Conservation (phyloP, 495 filamentous ascomycete species). For the Polyplosphaeria fusca region DNA sequence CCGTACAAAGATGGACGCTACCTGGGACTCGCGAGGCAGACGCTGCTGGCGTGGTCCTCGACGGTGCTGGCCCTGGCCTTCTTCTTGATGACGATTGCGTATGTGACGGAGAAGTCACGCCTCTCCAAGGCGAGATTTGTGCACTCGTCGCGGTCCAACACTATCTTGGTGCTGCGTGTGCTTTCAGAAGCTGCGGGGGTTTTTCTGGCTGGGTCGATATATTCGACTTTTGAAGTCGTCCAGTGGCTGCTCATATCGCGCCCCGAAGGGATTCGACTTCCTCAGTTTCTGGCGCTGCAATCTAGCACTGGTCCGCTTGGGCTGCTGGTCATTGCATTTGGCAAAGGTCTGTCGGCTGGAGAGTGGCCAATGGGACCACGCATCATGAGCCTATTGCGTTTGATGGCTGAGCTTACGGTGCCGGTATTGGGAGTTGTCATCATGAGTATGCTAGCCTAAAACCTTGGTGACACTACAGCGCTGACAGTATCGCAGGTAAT, state of each 20-base stretch:
- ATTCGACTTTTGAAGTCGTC: slow-evolving; percentile 27
- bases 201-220: slow-evolving; percentile 13
- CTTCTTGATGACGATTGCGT: slow-evolving; percentile 21
- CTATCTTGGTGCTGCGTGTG: slow-evolving; percentile 14
- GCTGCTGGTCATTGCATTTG: slow-evolving; percentile 9
- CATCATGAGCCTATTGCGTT: slow-evolving; percentile 11
- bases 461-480: background rate
- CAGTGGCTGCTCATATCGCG: slow-evolving; percentile 27
- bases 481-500: slow-evolving; percentile 6
- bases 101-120: slow-evolving; percentile 10
- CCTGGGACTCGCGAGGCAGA: slow-evolving; percentile 24
- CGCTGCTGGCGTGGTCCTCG: slow-evolving; percentile 15
- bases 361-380: slow-evolving; percentile 22
- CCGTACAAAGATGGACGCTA: slow-evolving; percentile 25
- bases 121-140: slow-evolving; percentile 17
- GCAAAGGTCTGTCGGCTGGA: slow-evolving; percentile 1
- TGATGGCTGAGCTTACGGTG: slow-evolving; percentile 12
- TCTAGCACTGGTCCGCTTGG: slow-evolving; percentile 18
- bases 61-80: slow-evolving; percentile 10
- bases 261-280: slow-evolving; percentile 13
- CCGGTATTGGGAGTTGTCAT: slow-evolving; percentile 20
- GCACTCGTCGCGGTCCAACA: slow-evolving; percentile 14
- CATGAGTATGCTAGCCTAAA: slow-evolving; percentile 9
- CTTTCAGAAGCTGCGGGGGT: slow-evolving; percentile 16
- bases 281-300: slow-evolving; percentile 23